Evolutionary conservation across 306 rosid species (phyloP), one percentile per base, ranked within the genome.

Genomic region (Quercus dentata): DNA sequence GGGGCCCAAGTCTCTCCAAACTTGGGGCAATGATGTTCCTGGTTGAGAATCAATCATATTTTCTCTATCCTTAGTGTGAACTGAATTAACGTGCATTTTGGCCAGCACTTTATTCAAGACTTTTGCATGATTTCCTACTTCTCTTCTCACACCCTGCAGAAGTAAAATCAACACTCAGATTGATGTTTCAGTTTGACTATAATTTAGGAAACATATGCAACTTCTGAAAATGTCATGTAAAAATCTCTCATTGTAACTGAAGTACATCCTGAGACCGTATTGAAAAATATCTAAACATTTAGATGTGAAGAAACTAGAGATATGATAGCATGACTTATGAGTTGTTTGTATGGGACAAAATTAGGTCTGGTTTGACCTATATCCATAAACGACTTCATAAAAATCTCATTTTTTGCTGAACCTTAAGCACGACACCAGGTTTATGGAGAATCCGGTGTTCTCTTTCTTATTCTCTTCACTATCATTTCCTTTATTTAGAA

Each of bases 141-240:
- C 99, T 87, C 97, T 95, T 86, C 99, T 88, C 46, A 92, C 99
- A 68, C 99, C 99, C 99, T 95, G 87, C 83, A 81, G 77, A 74
- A 77, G 57, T 75, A 15, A 78, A 61, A 77, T 52, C 33, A 54
- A 79, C 38, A 62, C 31, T 73, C 25, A 19, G 8, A 25, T 21
- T 6, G 30, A 27, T 54, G 25, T 72, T 61, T 61, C 46, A 59
- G 56, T 71, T 33, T 13, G 11, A 12, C 1, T 28, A 17, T 15
- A 63, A 13, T 28, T 63, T 63, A 27, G 41, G 69, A 63, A 27
- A 33, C 44, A 65, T 4, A 57, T n/a, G 14, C 4, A 57, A 20
- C 63, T 57, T 1, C 63, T 28, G 23, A 18, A 33, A 65, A 65
- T 65, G 20, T 62, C 12, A 62, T 14, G 38, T 6, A 27, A 25